Evolutionary conservation across 441 rosid genomes (phyloP).

Genomic region (Erodium trifolium): DNA sequence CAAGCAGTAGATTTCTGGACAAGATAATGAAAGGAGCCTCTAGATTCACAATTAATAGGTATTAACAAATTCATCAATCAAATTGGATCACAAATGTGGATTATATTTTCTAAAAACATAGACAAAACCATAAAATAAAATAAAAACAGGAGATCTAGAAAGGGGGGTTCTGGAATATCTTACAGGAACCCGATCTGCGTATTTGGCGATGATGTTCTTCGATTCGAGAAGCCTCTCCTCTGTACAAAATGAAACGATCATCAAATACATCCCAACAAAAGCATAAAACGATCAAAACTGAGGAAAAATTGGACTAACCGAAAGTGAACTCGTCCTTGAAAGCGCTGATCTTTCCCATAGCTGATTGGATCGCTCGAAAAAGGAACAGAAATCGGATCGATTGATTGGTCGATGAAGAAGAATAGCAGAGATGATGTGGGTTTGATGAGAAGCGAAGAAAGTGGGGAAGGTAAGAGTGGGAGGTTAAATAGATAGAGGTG

Average conservation of each 20-base stretch:
- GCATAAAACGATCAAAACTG: background rate
- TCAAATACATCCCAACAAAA: background rate
- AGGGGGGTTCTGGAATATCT: background rate
- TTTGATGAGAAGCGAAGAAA: background rate
- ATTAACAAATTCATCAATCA: background rate
- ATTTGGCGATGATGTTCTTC: slow-evolving; percentile 26
- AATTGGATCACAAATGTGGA: background rate
- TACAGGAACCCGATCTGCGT: slow-evolving; percentile 42
- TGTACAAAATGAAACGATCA: background rate
- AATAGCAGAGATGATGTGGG: background rate
- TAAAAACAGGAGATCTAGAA: background rate
- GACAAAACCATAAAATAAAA: background rate
- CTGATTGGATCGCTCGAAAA: background rate
- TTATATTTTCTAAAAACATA: background rate
- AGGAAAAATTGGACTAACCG: background rate
- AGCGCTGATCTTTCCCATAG: background rate
- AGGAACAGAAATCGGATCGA: background rate
- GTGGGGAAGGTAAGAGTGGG: background rate
- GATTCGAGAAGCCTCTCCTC: slow-evolving; percentile 37
- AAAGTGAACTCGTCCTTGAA: slow-evolving; percentile 3
- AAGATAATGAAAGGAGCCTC: background rate
- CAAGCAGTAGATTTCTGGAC: background rate
- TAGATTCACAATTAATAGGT: background rate
- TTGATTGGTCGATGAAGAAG: background rate
- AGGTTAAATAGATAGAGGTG: background rate